These are phyloP conservation scores for Cinnamomum chago DNA, from an alignment of 164 flowering plant species.

Conservation along the genomic window DNA sequence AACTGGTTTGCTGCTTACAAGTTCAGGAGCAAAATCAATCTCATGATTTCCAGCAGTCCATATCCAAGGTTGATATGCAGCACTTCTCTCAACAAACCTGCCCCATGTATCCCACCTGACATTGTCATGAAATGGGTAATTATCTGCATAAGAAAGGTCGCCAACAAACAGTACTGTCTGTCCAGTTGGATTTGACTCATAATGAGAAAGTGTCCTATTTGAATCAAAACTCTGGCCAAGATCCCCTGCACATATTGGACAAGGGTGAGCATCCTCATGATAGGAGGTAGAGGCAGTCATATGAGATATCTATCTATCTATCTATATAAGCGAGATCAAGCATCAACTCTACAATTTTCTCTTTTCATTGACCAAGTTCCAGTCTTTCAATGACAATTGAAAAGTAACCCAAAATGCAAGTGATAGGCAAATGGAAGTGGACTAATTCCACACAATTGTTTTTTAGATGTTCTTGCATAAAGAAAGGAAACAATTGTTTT, in stretches of 20 bases:
- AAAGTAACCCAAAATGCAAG: too few species aligned
- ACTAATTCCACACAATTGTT: too few species aligned
- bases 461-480: too few species aligned
- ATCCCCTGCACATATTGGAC: conserved; percentile 30
- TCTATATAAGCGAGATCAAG: too few species aligned
- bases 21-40: conserved; percentile 34
- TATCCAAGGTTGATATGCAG: conserved; percentile 47
- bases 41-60: conserved; percentile 51
- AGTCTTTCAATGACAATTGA: too few species aligned
- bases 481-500: too few species aligned
- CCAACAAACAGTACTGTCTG: conserved; percentile 36
- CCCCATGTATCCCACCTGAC: conserved; percentile 44
- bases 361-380: too few species aligned
- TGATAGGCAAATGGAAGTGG: too few species aligned
- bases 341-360: too few species aligned
- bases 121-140: conserved; percentile 28
- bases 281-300: not conserved
- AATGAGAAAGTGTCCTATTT: conserved; percentile 33
- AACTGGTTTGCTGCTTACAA: conserved; percentile 17
- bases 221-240: conserved; percentile 43
- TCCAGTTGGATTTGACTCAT: conserved; percentile 27
- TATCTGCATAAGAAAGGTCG: conserved; percentile 43
- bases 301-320: too few species aligned
- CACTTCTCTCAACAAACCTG: conserved; percentile 34
- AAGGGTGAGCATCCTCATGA: not conserved